Conservation (phyloP, 495 filamentous ascomycete genomes). For the Penicillium ucsense region DNA sequence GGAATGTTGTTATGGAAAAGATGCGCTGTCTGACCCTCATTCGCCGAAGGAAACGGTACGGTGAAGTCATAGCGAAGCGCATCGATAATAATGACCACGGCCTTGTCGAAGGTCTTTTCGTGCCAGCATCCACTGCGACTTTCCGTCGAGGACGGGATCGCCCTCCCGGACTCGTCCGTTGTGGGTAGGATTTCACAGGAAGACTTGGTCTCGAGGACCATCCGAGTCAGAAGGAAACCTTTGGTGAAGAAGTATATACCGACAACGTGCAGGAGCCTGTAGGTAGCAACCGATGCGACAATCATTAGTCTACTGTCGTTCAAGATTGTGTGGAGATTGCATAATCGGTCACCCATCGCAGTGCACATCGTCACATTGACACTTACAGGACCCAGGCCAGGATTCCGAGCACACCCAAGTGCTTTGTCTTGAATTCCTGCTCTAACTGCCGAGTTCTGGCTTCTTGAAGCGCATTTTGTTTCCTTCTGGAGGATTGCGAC, state of each 20-base stretch:
- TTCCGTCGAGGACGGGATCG: neutral
- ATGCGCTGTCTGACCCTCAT: conserved; percentile 41
- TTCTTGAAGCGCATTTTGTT: conserved; percentile 13
- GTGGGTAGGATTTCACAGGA: conserved; percentile 64
- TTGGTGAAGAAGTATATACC: conserved; percentile 90
- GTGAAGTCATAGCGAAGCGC: conserved; percentile 96
- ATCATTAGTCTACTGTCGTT: conserved; percentile 1
- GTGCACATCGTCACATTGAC: neutral
- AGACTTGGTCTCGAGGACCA: conserved; percentile 86
- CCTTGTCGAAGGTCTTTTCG: conserved; percentile 82
- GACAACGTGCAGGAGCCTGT: conserved; percentile 61
- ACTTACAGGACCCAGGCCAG: conserved; percentile 38
- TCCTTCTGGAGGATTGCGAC: conserved; percentile 8
- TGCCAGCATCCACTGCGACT: conserved; percentile 76
- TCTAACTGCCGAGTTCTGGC: conserved; percentile 19
- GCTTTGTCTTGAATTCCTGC: conserved; percentile 32
- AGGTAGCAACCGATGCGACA: neutral
- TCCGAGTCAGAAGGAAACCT: conserved; percentile 90
- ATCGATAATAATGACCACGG: conserved; percentile 85
- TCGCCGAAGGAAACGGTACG: conserved; percentile 56
- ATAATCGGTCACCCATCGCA: neutral
- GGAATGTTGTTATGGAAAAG: conserved; percentile 83
- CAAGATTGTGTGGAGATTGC: neutral
- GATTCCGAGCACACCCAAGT: conserved; percentile 31
- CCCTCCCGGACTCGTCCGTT: conserved; percentile 19